A percentile compares a stretch with the other conserved stretches of the same genome.
Evolutionary conservation across 371 early-diverging fungal genomes (phyloP).

Genomic region (Smittium culicis): DNA sequence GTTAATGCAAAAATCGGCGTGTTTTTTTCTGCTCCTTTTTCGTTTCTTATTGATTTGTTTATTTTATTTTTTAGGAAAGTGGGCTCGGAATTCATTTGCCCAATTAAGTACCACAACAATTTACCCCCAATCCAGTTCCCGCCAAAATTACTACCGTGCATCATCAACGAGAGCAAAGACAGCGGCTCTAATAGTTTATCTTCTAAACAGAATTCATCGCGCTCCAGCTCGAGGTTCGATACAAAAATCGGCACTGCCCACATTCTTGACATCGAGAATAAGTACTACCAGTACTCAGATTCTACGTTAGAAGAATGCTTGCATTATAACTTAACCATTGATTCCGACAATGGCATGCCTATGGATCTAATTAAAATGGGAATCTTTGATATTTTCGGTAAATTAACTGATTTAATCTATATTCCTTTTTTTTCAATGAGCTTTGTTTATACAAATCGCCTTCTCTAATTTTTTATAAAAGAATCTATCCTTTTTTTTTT

Average conservation of each 20-base stretch:
- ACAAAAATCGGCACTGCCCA: conserved; percentile 26
- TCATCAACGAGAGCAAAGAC: conserved; percentile 13
- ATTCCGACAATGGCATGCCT: conserved; percentile 52
- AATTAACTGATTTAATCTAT: conserved; percentile 4
- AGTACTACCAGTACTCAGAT: conserved; percentile 44
- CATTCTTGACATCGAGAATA: conserved; percentile 18
- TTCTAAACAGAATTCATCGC: background rate
- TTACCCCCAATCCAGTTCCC: conserved; percentile 67
- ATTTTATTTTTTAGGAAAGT: conserved; percentile 35
- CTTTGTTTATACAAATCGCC: background rate
- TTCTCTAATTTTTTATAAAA: background rate
- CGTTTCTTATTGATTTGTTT: too few relatives aligned
- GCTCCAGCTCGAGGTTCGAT: too few relatives aligned
- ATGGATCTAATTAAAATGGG: conserved; percentile 47
- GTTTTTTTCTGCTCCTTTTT: too few relatives aligned
- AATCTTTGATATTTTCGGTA: conserved; percentile 39
- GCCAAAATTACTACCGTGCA: conserved; percentile 59
- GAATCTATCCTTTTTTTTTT: background rate
- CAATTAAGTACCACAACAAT: conserved; percentile 56
- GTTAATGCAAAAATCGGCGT: too few relatives aligned
- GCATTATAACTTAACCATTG: conserved; percentile 45
- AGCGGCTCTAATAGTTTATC: background rate
- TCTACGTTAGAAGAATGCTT: conserved; percentile 48
- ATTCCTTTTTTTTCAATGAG: background rate
- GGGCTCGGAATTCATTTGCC: conserved; percentile 65